phyloP scores from a whole-genome alignment of 345 rosid species.

The Populus davidiana region DNA sequence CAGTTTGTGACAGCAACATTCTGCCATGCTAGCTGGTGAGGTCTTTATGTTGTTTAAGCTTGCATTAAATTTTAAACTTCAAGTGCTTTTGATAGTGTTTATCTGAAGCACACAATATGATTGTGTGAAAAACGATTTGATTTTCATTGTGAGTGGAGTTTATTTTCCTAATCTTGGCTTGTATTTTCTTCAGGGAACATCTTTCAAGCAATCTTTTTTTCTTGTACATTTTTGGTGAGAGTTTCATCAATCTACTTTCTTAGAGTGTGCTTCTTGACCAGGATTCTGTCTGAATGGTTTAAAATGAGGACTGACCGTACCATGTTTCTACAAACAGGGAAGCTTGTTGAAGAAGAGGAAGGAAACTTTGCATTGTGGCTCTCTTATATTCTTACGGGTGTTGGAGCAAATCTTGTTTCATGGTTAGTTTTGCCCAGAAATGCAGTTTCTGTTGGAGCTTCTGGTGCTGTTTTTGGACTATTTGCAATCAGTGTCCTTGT shows the following conservation, averaged over 20 bases:
- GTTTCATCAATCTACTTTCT: slow-evolving; percentile 21
- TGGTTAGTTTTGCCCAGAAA: slow-evolving; percentile 91
- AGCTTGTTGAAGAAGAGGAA: slow-evolving; percentile 95
- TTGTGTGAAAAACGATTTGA: background rate
- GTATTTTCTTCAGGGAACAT: slow-evolving; percentile 65
- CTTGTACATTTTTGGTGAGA: slow-evolving; percentile 89
- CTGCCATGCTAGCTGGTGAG: slow-evolving; percentile 95
- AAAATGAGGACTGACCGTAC: too few relatives aligned
- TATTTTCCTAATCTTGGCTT: background rate
- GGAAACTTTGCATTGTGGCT: slow-evolving; percentile 79
- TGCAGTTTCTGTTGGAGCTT: slow-evolving; percentile 88
- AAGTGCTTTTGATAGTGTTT: background rate
- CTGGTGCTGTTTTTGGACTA: slow-evolving; percentile 90
- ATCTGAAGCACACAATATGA: background rate
- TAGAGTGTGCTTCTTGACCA: background rate
- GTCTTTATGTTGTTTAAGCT: slow-evolving; percentile 3
- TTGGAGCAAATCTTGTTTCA: slow-evolving; percentile 85
- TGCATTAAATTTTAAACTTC: background rate
- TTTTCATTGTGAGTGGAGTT: background rate
- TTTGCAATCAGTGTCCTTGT: slow-evolving; percentile 88
- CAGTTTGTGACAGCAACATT: slow-evolving; percentile 90
- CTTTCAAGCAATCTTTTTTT: slow-evolving; percentile 96
- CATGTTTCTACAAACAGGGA: slow-evolving; percentile 43
- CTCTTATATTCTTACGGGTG: slow-evolving; percentile 73
- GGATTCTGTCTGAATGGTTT: background rate